Percentiles rank a stretch among this genome's conserved stretches.
These are phyloP conservation scores for Zhuliangozyma parablackwelliae DNA, from an alignment of 1,139 yeast genomes.

Conservation along the genomic window DNA sequence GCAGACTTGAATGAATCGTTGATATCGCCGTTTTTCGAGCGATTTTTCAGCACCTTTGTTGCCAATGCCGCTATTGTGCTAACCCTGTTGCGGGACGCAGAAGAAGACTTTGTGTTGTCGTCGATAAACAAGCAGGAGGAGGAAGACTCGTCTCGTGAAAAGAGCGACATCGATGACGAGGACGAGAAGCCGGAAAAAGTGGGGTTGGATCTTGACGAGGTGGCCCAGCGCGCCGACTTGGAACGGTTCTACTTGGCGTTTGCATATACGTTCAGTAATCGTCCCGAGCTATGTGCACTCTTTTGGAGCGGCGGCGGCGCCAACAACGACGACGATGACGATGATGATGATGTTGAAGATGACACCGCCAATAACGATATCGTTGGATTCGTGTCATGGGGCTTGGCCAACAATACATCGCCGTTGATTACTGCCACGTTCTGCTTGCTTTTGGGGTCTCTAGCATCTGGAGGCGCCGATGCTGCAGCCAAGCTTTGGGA, in stretches of 20 bases:
- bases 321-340: too few species aligned
- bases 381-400: slow-evolving; percentile 85
- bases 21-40: slow-evolving; percentile 43
- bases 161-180: slow-evolving; percentile 5
- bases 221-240: slow-evolving; percentile 72
- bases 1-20: slow-evolving; percentile 25
- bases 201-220: slow-evolving; percentile 44
- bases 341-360: too few species aligned
- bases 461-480: slow-evolving; percentile 58
- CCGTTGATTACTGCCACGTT: slow-evolving; percentile 81
- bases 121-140: slow-evolving; percentile 25
- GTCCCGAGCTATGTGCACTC: slow-evolving; percentile 54
- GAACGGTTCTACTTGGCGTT: slow-evolving; percentile 83
- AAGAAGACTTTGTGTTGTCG: slow-evolving; percentile 75
- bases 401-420: slow-evolving; percentile 71
- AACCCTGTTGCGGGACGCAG: slow-evolving; percentile 76
- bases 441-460: slow-evolving; percentile 71
- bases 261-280: slow-evolving; percentile 60
- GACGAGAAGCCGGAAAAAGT: slow-evolving; percentile 8
- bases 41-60: slow-evolving; percentile 58
- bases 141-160: slow-evolving; percentile 16
- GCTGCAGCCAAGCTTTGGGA: slow-evolving; percentile 44
- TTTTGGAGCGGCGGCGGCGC: slow-evolving; percentile 60
- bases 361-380: slow-evolving; percentile 36
- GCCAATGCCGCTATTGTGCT: slow-evolving; percentile 74